A percentile compares a stretch with the other conserved stretches of the same genome.
These are phyloP conservation scores for Kandelia obovata DNA, from an alignment of 345 rosid genomes.

Conservation along the genomic window DNA sequence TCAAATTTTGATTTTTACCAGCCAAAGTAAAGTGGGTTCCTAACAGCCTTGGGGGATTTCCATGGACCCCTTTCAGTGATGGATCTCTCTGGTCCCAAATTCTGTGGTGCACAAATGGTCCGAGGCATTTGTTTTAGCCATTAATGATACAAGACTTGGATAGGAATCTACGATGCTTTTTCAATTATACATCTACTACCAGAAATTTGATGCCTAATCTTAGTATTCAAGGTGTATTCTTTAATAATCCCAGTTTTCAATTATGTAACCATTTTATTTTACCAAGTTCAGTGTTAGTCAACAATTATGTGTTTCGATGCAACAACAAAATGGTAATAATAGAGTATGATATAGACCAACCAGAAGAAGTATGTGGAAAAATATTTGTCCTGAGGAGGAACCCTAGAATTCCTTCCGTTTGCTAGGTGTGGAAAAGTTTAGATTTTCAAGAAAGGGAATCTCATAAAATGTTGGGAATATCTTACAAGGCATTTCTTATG, in stretches of 20 bases:
- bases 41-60: slow-evolving; percentile 35
- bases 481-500: no score
- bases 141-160: slow-evolving; percentile 9
- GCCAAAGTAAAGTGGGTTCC: slow-evolving; percentile 58
- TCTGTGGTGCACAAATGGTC: slow-evolving; percentile 46
- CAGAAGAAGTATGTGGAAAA: no score
- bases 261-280: not conserved
- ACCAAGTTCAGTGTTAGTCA: not conserved
- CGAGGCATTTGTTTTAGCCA: slow-evolving; percentile 30
- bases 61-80: slow-evolving; percentile 35
- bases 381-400: no score
- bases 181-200: not conserved
- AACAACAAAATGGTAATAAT: no score
- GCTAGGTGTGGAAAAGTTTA: not conserved
- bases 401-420: no score
- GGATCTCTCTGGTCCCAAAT: slow-evolving; percentile 44
- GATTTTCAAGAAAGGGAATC: not conserved
- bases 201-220: not conserved
- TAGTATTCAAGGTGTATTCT: not conserved
- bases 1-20: slow-evolving; percentile 24
- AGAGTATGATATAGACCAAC: no score
- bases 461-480: no score
- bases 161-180: not conserved
- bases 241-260: not conserved
- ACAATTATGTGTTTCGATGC: no score